A percentile compares a stretch with the other conserved stretches of the same genome.
Conservation (phyloP, 805 yeast species). For the Hemisphaericaspora nanyangensis region DNA sequence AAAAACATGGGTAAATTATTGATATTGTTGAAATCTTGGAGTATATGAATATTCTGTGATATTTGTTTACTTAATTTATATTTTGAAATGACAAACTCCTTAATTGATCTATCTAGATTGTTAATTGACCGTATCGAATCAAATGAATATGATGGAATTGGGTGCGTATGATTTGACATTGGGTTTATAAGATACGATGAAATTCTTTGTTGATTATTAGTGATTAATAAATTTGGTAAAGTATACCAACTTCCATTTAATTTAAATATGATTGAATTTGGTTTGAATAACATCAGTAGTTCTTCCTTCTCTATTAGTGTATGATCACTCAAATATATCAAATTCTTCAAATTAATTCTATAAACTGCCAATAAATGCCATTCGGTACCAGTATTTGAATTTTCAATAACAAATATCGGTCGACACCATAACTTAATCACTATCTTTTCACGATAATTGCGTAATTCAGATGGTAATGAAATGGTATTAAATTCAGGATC, state of each 20-base stretch:
- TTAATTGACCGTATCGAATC: slow-evolving; percentile 26
- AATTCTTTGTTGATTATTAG: too few species aligned
- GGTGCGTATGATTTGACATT: neutral
- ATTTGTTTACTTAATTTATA: slow-evolving; percentile 18
- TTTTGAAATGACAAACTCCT: slow-evolving; percentile 27
- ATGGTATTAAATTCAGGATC: slow-evolving; percentile 27
- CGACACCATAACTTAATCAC: slow-evolving; percentile 19
- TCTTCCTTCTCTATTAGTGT: slow-evolving; percentile 6
- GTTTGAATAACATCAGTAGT: slow-evolving; percentile 11
- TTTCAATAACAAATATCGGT: neutral
- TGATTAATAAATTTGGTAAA: slow-evolving; percentile 6
- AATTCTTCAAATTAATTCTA: slow-evolving; percentile 13
- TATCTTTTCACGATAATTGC: slow-evolving; percentile 6
- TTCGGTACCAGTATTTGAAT: slow-evolving; percentile 1
- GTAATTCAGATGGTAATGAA: slow-evolving; percentile 20
- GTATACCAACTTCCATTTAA: slow-evolving; percentile 20
- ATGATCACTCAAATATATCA: slow-evolving; percentile 9
- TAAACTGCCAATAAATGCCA: slow-evolving; percentile 20
- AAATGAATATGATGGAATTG: slow-evolving; percentile 20
- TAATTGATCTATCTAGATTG: slow-evolving; percentile 20
- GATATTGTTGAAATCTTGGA: slow-evolving; percentile 1
- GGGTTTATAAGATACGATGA: neutral
- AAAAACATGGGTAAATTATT: neutral
- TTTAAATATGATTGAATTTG: slow-evolving; percentile 19
- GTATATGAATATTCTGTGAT: slow-evolving; percentile 5